Base-by-base conservation (phyloP, 495 filamentous ascomycete species). In the Hyphodiscus hymeniophilus region DNA sequence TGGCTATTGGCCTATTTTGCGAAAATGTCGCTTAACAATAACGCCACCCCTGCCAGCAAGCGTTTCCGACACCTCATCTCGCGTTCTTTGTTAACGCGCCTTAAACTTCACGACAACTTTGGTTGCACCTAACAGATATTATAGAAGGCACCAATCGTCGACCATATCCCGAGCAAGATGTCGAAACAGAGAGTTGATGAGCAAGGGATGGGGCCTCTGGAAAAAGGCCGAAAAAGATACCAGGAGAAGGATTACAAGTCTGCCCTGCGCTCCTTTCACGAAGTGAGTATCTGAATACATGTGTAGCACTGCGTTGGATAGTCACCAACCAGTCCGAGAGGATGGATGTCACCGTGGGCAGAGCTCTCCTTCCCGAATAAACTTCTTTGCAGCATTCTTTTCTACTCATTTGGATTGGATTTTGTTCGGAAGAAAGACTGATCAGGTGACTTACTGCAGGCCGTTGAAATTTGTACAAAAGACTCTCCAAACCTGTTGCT, bases 201-300 rank as follows among this genome's bases (percentile, higher is more conserved):
- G 38, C 7, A 50, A 52, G 18, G 57, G 50, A 48, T 61, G 60
- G 54, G 60, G 56, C 47, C 47, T 60, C 15, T 60, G 62, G 52
- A 36, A 54, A 13, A 59, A 63, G 45, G 58, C 45, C 30, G 56
- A 61, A 15, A 40, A 21, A 12, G 34, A 17, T 56, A 56, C 41
- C 47, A 52, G 17, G 21, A 42, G 20, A 52, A 56, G 45, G 48
- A 56, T 34, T 56, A 48, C 28, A n/a, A n/a, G n/a, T 11, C 26
- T 35, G 54, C 44, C 11, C n/a, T n/a, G 54, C 54, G 13, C 28
- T 56, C 54, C 10, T 56, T 58, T 33, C 48, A 42, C 4, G 39
- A 54, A 23, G 51, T 58, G 48, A 13, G 55, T 16, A 21, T 12
- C 4, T 2, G 17, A 22, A 24, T 48, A 17, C n/a, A n/a, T n/a